Evolutionary conservation across 1,139 yeast genomes (phyloP).

Genomic region (Pneumocystis canis): DNA sequence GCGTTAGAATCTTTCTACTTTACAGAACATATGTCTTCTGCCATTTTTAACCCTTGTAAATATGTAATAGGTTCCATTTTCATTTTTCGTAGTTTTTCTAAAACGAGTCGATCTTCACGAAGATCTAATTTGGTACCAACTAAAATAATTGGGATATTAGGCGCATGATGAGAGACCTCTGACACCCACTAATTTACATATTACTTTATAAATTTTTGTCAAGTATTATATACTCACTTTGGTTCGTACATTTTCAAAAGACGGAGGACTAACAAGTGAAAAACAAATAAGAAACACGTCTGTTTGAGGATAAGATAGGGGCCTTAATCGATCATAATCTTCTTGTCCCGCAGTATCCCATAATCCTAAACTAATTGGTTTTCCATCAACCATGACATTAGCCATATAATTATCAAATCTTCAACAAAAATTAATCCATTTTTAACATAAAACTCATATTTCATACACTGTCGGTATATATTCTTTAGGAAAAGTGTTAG

Average conservation of each 20-base stretch:
- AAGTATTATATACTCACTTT: conserved; percentile 1
- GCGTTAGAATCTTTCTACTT: conserved; percentile 20
- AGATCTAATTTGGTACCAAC: conserved; percentile 82
- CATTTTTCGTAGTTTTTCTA: conserved; percentile 49
- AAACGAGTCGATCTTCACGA: conserved; percentile 62
- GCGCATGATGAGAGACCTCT: conserved; percentile 75
- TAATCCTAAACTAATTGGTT: conserved; percentile 55
- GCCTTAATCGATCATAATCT: conserved; percentile 82
- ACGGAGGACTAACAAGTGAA: conserved; percentile 68
- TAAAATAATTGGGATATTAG: conserved; percentile 59
- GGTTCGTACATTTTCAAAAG: conserved; percentile 51
- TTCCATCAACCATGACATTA: conserved; percentile 69
- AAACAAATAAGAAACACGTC: conserved; percentile 80
- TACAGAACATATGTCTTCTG: conserved; percentile 58
- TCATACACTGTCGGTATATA: conserved; percentile 73
- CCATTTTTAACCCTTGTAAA: conserved; percentile 52
- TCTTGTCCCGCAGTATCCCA: conserved; percentile 99
- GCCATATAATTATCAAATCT: conserved; percentile 75
- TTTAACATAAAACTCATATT: not conserved
- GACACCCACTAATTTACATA: conserved; percentile 49
- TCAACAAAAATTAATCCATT: not conserved
- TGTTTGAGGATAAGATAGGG: conserved; percentile 83
- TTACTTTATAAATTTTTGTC: not conserved
- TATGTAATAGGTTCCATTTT: conserved; percentile 42
- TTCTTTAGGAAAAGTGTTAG: conserved; percentile 88